Evolutionary conservation across 2,329 filamentous ascomycete genomes (phyloP), one percentile per base, ranked within the genome.

Genomic region (Alternaria dauci): DNA sequence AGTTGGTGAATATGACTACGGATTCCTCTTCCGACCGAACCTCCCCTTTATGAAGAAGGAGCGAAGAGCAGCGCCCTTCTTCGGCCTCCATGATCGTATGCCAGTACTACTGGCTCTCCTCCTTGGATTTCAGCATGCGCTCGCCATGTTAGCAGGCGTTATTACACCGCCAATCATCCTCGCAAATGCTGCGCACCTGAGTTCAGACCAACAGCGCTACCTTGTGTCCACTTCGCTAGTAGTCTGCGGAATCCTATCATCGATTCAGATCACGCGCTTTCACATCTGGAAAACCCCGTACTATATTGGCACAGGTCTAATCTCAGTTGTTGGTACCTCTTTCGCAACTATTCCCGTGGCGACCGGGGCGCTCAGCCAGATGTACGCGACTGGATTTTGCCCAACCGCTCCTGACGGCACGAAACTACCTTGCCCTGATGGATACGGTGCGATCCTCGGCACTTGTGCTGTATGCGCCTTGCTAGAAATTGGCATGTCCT

Each of bases 1-100:
- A 26, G 79, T 97, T 57, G 94, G 94, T 64, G 85, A 88, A 70
- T 97, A 97, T 79, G 91, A 97, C 84, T 97, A 97, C 85, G 91
- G 78, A 36, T 95, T 93, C 73, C 88, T 97, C 41, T 96, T 97
- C 83, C 88, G 82, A 23, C 91, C 86, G 1, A 93, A 91, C 68
- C 79, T 97, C 23, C 94, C 94, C 0, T 97, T 97, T 78, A 88
- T 95, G 84, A 88, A 86, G 73, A 87, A 86, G 76, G 71, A 76
- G 8, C 81, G 81, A 16, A 80, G 82, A 65, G 81, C 84, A n/a
- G 87, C 90, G 32, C 92, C 92, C 0, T 95, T 96, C 78, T 95
- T 94, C 71, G 92, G 91, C n/a, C 87, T 94, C 39, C 86, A 94
- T 69, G 91, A 94, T 77, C 82, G 81, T 57, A 91, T 95, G 85